Evolutionary conservation across 495 filamentous ascomycete species (phyloP).

Genomic region (Coniosporium apollinis): DNA sequence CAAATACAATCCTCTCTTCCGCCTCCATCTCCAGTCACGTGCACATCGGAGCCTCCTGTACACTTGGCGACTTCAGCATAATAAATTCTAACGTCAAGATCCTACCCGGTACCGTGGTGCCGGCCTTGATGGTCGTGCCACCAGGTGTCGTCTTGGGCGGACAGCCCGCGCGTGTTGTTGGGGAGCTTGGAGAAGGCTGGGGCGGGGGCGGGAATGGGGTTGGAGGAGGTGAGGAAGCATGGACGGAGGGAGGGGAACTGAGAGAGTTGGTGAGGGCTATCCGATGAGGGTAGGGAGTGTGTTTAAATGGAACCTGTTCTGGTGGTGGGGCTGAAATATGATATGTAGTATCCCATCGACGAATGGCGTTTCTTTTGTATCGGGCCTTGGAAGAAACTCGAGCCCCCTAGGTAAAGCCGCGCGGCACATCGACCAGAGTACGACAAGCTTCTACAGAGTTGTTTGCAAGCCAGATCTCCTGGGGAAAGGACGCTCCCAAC

Average conservation of each 20-base stretch:
- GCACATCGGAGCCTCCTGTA: constrained; percentile 54
- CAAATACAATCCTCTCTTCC: constrained; percentile 12
- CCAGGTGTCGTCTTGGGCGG: constrained; percentile 77
- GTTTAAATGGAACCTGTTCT: too few species aligned
- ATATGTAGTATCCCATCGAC: too few species aligned
- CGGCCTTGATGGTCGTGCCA: constrained; percentile 78
- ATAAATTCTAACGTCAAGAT: constrained; percentile 82
- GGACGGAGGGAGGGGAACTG: constrained; percentile 26
- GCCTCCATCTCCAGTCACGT: constrained; percentile 40
- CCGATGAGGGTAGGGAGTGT: too few species aligned
- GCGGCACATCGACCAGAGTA: too few species aligned
- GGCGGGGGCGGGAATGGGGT: constrained; percentile 33
- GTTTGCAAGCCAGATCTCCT: too few species aligned
- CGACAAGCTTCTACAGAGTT: too few species aligned
- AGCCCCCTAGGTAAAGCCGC: too few species aligned
- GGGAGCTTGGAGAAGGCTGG: constrained; percentile 71
- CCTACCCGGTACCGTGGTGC: constrained; percentile 65
- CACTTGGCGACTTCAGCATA: constrained; percentile 69
- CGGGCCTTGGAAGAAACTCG: too few species aligned
- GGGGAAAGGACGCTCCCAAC: too few species aligned
- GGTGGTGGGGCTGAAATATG: too few species aligned
- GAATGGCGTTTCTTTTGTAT: too few species aligned
- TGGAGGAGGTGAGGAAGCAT: constrained; percentile 22
- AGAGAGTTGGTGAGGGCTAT: constrained; percentile 24
- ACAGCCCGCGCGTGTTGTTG: constrained; percentile 62